Conservation (phyloP, 345 rosid species). For the Passiflora organensis region DNA sequence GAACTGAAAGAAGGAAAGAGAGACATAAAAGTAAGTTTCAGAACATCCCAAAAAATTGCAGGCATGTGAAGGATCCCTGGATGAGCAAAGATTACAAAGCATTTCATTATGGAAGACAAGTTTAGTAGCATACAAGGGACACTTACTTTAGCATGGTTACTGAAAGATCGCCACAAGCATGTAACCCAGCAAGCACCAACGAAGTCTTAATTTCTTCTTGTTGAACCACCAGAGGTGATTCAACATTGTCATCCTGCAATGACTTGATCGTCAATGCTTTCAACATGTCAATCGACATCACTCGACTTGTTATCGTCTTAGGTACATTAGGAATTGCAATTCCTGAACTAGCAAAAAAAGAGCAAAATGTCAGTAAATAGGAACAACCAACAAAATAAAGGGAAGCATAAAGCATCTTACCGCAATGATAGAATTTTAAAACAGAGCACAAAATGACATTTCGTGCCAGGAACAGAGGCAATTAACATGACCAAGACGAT, state of each 20-base stretch:
- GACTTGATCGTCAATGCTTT: conserved; percentile 44
- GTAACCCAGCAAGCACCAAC: conserved; percentile 86
- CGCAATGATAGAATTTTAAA: too few species aligned
- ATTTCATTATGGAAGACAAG: neutral
- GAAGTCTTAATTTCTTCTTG: conserved; percentile 33
- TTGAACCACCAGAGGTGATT: conserved; percentile 21
- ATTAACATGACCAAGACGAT: too few species aligned
- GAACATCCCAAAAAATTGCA: too few species aligned
- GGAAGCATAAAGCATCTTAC: neutral
- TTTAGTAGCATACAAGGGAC: conserved; percentile 1
- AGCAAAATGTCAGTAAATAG: conserved; percentile 2
- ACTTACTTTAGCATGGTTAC: conserved; percentile 86
- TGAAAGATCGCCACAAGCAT: conserved; percentile 96
- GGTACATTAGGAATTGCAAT: conserved; percentile 49
- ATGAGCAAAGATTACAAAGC: too few species aligned
- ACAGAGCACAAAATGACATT: too few species aligned
- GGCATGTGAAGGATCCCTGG: too few species aligned
- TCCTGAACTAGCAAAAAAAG: conserved; percentile 54
- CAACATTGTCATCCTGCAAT: conserved; percentile 23
- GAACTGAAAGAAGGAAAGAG: conserved; percentile 5
- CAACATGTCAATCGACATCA: conserved; percentile 59
- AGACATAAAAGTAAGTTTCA: too few species aligned
- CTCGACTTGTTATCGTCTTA: conserved; percentile 60
- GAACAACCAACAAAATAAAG: too few species aligned
- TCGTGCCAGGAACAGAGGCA: too few species aligned